A percentile compares a stretch with the other conserved stretches of the same genome.
Evolutionary conservation across 2,329 filamentous ascomycete genomes (phyloP).

Genomic region (Phialocephala subalpina): DNA sequence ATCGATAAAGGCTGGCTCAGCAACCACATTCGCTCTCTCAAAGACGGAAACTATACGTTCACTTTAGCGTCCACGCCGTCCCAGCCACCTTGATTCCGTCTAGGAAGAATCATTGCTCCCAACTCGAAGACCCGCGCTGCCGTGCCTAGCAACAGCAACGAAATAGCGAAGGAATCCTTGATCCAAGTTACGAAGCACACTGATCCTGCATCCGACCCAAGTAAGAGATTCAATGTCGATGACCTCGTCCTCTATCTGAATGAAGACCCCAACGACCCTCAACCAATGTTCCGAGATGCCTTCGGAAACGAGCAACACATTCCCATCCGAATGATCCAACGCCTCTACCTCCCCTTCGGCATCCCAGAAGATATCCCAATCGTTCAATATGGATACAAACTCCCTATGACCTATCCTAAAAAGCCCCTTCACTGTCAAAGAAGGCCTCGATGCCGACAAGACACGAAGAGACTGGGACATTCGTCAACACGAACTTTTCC

Average conservation of each 20-base stretch:
- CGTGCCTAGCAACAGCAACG: neutral
- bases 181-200: neutral
- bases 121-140: neutral
- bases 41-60: neutral
- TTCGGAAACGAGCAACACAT: neutral
- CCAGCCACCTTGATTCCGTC: neutral
- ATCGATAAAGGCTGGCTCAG: neutral
- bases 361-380: neutral
- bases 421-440: neutral
- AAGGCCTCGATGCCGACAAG: neutral
- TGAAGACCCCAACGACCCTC: neutral
- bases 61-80: neutral
- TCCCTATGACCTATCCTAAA: neutral
- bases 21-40: neutral
- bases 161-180: neutral
- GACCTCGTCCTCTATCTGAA: neutral
- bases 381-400: neutral
- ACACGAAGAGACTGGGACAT: neutral
- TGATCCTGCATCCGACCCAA: neutral
- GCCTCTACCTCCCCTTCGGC: constrained; percentile 1
- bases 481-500: neutral
- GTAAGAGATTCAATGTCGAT: neutral
- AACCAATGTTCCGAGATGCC: neutral
- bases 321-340: neutral
- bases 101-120: constrained; percentile 2